Evolutionary conservation across 2,329 filamentous ascomycete species (phyloP), one percentile per base, ranked within the genome.

Genomic region (Chaetomiaceae sp.): DNA sequence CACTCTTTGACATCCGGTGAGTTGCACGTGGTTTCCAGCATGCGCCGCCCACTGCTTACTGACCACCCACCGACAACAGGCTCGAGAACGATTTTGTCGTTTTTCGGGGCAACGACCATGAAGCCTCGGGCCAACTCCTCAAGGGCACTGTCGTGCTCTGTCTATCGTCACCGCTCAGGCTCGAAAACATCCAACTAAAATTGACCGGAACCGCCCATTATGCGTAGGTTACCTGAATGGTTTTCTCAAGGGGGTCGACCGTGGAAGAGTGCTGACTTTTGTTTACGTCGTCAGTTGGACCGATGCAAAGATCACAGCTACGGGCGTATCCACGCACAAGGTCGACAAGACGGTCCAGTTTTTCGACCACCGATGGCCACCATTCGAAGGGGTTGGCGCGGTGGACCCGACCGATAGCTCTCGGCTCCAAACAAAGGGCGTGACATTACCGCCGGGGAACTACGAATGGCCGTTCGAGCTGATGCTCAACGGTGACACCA

Each of bases 381-480:
- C 80, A 21, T 90, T 92, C 63, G 77, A 82, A 36, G 80, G 77
- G 52, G 68, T 60, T 8, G 61, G 61, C 30, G 38, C 58, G 1
- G 40, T 29, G 33, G 56, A 55, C 29, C 49, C 48, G 5, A 36
- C 54, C 5, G 50, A 53, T 21, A 45, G 47, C 13, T 48, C 46
- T 25, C 32, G 43, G 1, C 33, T 67, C 6, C 73, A 74, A n/a
- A 77, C 79, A 57, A 78, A 76, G 66, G 81, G 79, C 62, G 75
- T 76, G 58, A 77, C 78, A 6, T 73, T 92, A 23, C 76, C 79
- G 4, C 81, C 86, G 23, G 87, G 87, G 57, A 92, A 92, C 69
- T 90, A 94, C 70, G 87, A 91, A 68, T 92, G 87, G 73, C 87
- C 87, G 0, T 92, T 94, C 67, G 84, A 90, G 61, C 75, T 85